Evolutionary conservation across 257 asterid species (phyloP), one percentile per base, ranked within the genome.

Genomic region (Rauvolfia tetraphylla): DNA sequence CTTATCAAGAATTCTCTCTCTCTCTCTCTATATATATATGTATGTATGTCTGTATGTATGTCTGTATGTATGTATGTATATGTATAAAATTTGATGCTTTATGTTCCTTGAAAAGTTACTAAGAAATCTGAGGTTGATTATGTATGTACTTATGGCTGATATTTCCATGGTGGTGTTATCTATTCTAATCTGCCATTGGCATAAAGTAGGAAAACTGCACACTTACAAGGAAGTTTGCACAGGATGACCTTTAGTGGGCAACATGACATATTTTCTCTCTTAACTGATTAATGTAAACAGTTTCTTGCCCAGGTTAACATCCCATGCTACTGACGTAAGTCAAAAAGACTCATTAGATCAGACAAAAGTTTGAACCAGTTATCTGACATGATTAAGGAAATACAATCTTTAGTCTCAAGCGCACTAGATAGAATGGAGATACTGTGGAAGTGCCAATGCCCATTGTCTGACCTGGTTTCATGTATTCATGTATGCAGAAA

Each of bases 391-490:
- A 31, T 8, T 62, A 48, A 29, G 31, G 57, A 67, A 51, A 68
- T 33, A 25, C n/a, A 23, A 68, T 76, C 29, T 76, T 3, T 31
- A 38, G 34, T 41, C 49, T 68, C 71, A 39, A 76, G 27, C 23
- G 49, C 69, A 54, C n/a, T 70, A 31, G 36, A 29, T 3, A 38
- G n/a, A 44, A 36, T 65, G 20, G 39, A 58, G 27, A 49, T 67
- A 1, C 57, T n/a, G 31, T 69, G 13, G 31, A n/a, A 5, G 36
- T 42, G 34, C 53, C 36, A 1, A 15, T 46, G 34, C 34, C 29
- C 13, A 57, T 58, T 58, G 12, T 70, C 34, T 56, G 62, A 11
- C 76, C 49, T 31, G n/a, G 38, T 70, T 65, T 77, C 72, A 41
- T 53, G 27, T 29, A 18, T 22, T 18, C 59, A 61, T 41, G n/a